These are phyloP conservation scores for Erythrophleum ivorense DNA, from an alignment of 331 rosid species.

Conservation along the genomic window DNA sequence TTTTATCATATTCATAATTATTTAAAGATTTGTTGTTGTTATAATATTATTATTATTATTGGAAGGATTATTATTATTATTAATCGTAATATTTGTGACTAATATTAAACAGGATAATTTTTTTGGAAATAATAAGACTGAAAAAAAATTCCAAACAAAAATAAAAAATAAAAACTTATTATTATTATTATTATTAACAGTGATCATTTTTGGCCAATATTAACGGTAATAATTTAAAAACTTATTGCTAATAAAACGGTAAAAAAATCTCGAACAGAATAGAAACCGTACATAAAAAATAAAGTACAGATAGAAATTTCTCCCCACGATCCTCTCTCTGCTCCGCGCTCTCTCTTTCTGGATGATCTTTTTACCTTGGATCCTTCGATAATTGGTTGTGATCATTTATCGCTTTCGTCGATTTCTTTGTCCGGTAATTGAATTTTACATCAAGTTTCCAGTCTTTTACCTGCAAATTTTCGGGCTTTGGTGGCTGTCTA, in stretches of 20 bases:
- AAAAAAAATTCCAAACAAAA: no score
- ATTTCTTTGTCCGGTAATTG: conserved; percentile 40
- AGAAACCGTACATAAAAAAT: background rate
- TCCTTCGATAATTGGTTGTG: conserved; percentile 44
- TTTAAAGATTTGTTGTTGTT: no score
- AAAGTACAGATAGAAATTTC: conserved; percentile 20
- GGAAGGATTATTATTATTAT: background rate
- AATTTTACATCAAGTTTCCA: conserved; percentile 14
- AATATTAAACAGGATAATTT: background rate
- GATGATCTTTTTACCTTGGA: conserved; percentile 31
- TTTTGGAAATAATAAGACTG: no score
- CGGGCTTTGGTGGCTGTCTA: conserved; percentile 35
- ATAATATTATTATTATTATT: no score
- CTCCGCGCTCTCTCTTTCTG: conserved; percentile 7
- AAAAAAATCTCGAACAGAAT: background rate
- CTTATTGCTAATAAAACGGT: background rate
- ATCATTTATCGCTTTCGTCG: conserved; percentile 43
- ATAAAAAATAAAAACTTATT: no score
- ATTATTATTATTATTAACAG: no score
- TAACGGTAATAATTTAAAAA: background rate
- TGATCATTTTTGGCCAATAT: background rate
- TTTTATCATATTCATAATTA: background rate
- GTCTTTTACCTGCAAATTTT: conserved; percentile 32
- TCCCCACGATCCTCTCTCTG: conserved; percentile 44
- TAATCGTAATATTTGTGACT: background rate